Conservation (phyloP, 805 yeast genomes). For the Starmerella stellata region DNA sequence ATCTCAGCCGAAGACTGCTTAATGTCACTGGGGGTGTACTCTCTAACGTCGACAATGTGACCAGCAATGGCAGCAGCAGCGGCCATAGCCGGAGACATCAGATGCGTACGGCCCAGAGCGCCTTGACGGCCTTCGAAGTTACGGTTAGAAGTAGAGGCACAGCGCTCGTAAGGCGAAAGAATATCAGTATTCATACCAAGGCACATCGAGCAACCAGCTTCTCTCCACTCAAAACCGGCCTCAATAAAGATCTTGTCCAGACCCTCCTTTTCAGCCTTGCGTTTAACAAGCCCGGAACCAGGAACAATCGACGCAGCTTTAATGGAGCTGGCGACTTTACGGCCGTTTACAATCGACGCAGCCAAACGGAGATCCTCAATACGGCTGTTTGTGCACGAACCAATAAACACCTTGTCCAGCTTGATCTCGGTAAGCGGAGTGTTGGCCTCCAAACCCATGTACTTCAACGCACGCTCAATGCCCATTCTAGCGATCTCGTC, state of each 20-base stretch:
- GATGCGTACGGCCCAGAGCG: slow-evolving; percentile 83
- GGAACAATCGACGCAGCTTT: slow-evolving; percentile 84
- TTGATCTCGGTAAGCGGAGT: slow-evolving; percentile 56
- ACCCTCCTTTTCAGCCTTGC: slow-evolving; percentile 89
- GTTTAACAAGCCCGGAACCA: slow-evolving; percentile 88
- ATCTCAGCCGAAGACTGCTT: slow-evolving; percentile 24
- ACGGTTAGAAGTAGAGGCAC: slow-evolving; percentile 97
- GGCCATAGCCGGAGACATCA: slow-evolving; percentile 99
- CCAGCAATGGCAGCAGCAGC: slow-evolving; percentile 96
- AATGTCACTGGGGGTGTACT: slow-evolving; percentile 30
- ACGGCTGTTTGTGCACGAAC: slow-evolving; percentile 95
- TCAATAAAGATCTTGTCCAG: slow-evolving; percentile 73
- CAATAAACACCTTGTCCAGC: slow-evolving; percentile 89
- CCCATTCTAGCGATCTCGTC: slow-evolving; percentile 57
- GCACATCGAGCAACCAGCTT: slow-evolving; percentile 99
- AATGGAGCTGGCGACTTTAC: slow-evolving; percentile 64
- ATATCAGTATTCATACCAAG: slow-evolving; percentile 99
- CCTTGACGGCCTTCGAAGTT: slow-evolving; percentile 99
- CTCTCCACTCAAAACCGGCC: slow-evolving; percentile 98
- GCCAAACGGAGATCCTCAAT: slow-evolving; percentile 94
- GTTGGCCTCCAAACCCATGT: slow-evolving; percentile 81
- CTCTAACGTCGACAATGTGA: slow-evolving; percentile 77
- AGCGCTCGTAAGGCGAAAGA: slow-evolving; percentile 82
- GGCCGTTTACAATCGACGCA: slow-evolving; percentile 81
- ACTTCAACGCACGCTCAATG: slow-evolving; percentile 77